These are phyloP conservation scores for Papilionanthe hybrid DNA, from an alignment of 116 monocot genomes.

Conservation along the genomic window DNA sequence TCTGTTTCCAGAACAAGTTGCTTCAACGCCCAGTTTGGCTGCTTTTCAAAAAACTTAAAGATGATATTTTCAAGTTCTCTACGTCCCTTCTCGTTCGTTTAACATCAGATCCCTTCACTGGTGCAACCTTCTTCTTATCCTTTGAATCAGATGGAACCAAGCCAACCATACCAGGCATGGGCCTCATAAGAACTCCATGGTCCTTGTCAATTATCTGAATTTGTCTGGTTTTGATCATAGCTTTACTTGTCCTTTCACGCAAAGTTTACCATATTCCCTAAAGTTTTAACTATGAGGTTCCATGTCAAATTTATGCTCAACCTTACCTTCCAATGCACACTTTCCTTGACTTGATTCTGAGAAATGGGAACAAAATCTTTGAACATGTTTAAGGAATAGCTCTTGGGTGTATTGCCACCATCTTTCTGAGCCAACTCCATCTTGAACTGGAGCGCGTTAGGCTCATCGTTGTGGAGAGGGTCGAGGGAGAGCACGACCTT, in stretches of 20 bases:
- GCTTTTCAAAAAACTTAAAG: constrained; percentile 95
- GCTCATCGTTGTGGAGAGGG: constrained; percentile 57
- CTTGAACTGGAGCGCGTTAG: constrained; percentile 82
- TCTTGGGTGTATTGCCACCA: constrained; percentile 68
- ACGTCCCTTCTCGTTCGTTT: constrained; percentile 89
- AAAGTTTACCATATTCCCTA: constrained; percentile 70
- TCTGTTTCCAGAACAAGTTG: constrained; percentile 86
- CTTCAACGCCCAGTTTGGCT: constrained; percentile 96
- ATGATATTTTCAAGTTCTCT: constrained; percentile 89
- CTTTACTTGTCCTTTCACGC: constrained; percentile 90
- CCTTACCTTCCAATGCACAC: constrained; percentile 76
- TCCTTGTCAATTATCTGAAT: constrained; percentile 84
- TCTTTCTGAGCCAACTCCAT: constrained; percentile 82
- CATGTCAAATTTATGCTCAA: constrained; percentile 98
- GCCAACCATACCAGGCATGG: constrained; percentile 91
- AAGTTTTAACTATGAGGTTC: constrained; percentile 93
- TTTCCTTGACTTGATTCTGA: constrained; percentile 87
- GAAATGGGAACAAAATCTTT: constrained; percentile 98
- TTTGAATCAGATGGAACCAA: constrained; percentile 66
- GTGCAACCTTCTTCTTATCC: constrained; percentile 78
- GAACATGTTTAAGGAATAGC: constrained; percentile 94
- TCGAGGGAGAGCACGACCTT: constrained; percentile 98
- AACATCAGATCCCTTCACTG: constrained; percentile 69
- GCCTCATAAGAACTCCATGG: constrained; percentile 81
- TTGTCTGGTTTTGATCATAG: constrained; percentile 85